Conservation (phyloP, 169 alveolate species). For the Cryptosporidium xiaoi region DNA sequence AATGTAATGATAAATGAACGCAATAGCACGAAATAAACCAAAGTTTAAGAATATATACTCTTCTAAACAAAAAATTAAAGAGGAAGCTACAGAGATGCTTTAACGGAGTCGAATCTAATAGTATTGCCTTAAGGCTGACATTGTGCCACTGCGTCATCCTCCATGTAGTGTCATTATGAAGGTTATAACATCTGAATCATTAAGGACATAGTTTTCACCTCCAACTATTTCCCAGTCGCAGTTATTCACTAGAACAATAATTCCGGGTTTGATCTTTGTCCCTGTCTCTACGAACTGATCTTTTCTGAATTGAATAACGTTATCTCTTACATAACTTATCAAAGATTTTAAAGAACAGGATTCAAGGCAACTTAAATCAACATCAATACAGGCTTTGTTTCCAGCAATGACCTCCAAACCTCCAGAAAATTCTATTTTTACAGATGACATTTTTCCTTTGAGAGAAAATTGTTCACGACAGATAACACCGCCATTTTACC, state of each 20-base stretch:
- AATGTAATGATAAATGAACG: constrained; percentile 12
- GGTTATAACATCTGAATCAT: constrained; percentile 86
- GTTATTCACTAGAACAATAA: constrained; percentile 92
- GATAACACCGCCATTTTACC: constrained; percentile 71
- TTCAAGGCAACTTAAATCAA: neutral
- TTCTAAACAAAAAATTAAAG: too few relatives aligned
- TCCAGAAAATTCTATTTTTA: constrained; percentile 60
- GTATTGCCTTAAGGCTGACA: neutral
- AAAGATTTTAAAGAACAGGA: constrained; percentile 33
- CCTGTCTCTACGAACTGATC: constrained; percentile 74
- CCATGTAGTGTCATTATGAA: constrained; percentile 97
- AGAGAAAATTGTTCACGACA: constrained; percentile 16
- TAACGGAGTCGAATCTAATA: too few relatives aligned
- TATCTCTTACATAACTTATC: constrained; percentile 36
- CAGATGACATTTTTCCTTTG: neutral
- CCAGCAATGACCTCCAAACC: constrained; percentile 61
- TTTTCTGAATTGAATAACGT: constrained; percentile 33
- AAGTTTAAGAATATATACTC: too few relatives aligned
- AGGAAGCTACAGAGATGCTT: neutral
- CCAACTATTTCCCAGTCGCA: constrained; percentile 95
- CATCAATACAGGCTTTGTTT: constrained; percentile 9
- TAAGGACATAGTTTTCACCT: constrained; percentile 83
- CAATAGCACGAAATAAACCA: neutral
- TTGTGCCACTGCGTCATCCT: constrained; percentile 82
- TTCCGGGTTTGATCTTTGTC: constrained; percentile 88